These are phyloP conservation scores for Alternaria ethzedia DNA, from an alignment of 2,329 filamentous ascomycete species.

Conservation along the genomic window DNA sequence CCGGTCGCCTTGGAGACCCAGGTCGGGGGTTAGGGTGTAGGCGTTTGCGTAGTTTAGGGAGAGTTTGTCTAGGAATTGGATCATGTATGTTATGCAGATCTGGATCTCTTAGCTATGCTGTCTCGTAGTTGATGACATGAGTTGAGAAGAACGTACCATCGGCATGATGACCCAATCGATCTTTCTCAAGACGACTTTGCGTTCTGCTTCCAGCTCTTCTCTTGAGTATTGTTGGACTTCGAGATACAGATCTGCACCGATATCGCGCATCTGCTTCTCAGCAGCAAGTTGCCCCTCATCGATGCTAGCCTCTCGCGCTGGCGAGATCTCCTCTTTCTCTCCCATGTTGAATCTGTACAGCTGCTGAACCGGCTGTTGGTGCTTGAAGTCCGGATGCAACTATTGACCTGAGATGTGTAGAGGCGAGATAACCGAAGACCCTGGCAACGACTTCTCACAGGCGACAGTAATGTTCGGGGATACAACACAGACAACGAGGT, in stretches of 20 bases:
- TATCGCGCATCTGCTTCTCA: slow-evolving; percentile 51
- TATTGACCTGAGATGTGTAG: neutral
- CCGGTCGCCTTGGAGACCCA: slow-evolving; percentile 45
- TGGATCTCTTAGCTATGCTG: too few species aligned
- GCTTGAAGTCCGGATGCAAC: neutral
- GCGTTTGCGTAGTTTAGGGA: slow-evolving; percentile 52
- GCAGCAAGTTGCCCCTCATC: slow-evolving; percentile 36
- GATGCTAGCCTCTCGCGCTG: slow-evolving; percentile 31
- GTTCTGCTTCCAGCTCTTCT: slow-evolving; percentile 54
- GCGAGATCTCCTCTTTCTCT: slow-evolving; percentile 34
- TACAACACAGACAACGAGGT: neutral
- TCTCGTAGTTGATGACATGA: too few species aligned
- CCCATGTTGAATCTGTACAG: slow-evolving; percentile 15
- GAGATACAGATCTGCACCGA: slow-evolving; percentile 54
- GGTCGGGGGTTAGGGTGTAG: slow-evolving; percentile 46
- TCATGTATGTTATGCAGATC: slow-evolving; percentile 53
- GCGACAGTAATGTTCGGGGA: neutral
- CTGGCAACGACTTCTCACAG: neutral
- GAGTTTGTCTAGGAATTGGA: slow-evolving; percentile 56
- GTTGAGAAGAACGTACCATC: slow-evolving; percentile 40
- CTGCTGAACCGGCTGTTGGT: neutral
- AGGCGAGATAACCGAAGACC: neutral
- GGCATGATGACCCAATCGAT: slow-evolving; percentile 57
- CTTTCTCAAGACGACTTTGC: slow-evolving; percentile 51
- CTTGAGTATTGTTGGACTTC: slow-evolving; percentile 53